phyloP scores from a whole-genome alignment of 768 basidiomycete genomes.

The Phanerochaete sordida region DNA sequence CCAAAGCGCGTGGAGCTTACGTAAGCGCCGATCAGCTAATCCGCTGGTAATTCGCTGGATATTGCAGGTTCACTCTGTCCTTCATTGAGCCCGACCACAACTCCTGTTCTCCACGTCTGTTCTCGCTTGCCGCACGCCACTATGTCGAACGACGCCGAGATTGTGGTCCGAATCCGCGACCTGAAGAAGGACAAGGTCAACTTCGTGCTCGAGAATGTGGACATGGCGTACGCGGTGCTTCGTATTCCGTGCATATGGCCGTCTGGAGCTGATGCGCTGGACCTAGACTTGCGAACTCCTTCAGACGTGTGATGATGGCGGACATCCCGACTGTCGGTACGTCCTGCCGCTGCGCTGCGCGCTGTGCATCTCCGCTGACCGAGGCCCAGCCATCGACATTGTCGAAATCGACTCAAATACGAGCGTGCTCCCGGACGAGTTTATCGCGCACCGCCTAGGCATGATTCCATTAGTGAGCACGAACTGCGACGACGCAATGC shows the following conservation, averaged over 20 bases:
- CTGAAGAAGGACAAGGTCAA: constrained; percentile 83
- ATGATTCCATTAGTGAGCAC: constrained; percentile 88
- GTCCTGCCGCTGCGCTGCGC: no score
- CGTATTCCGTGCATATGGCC: background rate
- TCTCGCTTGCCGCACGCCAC: background rate
- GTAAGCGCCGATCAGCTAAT: background rate
- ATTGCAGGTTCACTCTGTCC: background rate
- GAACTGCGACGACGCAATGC: constrained; percentile 86
- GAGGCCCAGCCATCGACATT: constrained; percentile 82
- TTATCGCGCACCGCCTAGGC: constrained; percentile 93
- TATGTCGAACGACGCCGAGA: constrained; percentile 37
- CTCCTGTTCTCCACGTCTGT: background rate
- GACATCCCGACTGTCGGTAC: constrained; percentile 94
- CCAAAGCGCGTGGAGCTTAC: no score
- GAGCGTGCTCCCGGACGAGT: constrained; percentile 93
- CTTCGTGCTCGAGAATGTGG: constrained; percentile 94
- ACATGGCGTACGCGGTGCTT: constrained; percentile 70
- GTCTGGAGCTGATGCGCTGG: background rate
- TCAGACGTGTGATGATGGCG: constrained; percentile 92
- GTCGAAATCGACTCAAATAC: constrained; percentile 92
- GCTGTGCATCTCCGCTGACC: background rate
- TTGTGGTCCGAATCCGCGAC: constrained; percentile 79
- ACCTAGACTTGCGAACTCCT: constrained; percentile 85
- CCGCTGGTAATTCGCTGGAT: background rate
- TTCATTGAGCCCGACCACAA: background rate